Evolutionary conservation across 179 eudicot species (phyloP), one percentile per base, ranked within the genome.

Genomic region (Corrigiola litoralis): DNA sequence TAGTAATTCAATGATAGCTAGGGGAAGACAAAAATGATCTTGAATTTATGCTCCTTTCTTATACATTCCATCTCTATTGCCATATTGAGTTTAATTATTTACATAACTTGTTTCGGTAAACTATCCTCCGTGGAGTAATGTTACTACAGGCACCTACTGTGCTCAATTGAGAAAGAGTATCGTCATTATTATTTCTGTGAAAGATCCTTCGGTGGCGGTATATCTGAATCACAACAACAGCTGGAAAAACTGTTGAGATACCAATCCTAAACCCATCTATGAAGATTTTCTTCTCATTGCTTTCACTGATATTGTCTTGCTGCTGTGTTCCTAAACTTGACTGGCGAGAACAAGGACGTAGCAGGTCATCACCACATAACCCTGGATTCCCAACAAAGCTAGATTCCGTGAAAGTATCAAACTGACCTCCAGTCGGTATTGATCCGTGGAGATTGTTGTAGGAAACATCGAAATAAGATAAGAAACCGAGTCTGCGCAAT

Each of bases 361-460:
- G 65, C 52, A 80, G 34, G 23, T 73, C 53, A 21, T 10, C 47
- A 32, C 95, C 86, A 34, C 88, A 85, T 46, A 87, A 65, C 23
- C 77, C 71, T 24, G 83, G 80, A 36, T 87, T 87, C 10, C 81
- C 85, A 50, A 50, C 64, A 41, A 72, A 87, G 77, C 87, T 81
- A 27, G 85, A 66, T 50, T 51, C 59, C 0, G 80, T 63, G 60
- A 87, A 87, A n/a, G 87, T 87, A 40, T 85, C 75, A 29, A 87
- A 82, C 68, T 90, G 97, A 27, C 86, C 88, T 48, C 97, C 97
- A 29, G 79, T 72, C 47, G 97, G 95, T 79, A 87, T 78, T 18
- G 77, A 73, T 51, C 97, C 97, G 33, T 82, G 65, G 16, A 90
- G 95, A 67, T 78, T 68, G 65, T 90, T 90, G 82, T 82, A 20